phyloP scores from a whole-genome alignment of 108 stramenopile genomes.

The Chaetoceros muelleri region DNA sequence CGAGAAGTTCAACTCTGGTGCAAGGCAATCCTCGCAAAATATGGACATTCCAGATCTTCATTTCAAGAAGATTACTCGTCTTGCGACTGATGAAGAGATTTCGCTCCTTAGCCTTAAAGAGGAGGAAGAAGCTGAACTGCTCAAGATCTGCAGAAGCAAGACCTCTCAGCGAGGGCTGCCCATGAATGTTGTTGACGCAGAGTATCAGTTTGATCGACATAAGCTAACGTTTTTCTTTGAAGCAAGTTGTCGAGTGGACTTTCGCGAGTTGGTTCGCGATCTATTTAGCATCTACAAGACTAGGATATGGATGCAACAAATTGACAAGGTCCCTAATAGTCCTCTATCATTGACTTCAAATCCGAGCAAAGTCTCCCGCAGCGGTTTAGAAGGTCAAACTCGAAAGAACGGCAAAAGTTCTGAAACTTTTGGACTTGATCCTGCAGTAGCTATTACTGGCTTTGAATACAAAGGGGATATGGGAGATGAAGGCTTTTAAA shows the following conservation, averaged over 20 bases:
- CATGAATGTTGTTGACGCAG: slow-evolving; percentile 94
- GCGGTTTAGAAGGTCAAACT: neutral
- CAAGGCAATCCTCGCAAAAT: slow-evolving; percentile 10
- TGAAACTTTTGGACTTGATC: neutral
- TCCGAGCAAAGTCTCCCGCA: neutral
- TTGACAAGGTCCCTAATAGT: slow-evolving; percentile 48
- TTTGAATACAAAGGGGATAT: neutral
- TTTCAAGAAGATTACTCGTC: slow-evolving; percentile 63
- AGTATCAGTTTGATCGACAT: slow-evolving; percentile 96
- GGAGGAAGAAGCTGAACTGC: slow-evolving; percentile 85
- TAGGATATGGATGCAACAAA: slow-evolving; percentile 97
- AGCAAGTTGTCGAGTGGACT: slow-evolving; percentile 91
- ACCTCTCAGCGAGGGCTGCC: slow-evolving; percentile 77
- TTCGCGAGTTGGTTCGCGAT: slow-evolving; percentile 95
- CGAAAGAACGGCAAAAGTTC: neutral
- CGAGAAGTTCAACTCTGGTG: slow-evolving; percentile 38
- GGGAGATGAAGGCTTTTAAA: neutral
- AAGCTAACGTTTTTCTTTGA: slow-evolving; percentile 97
- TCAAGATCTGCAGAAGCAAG: slow-evolving; percentile 88
- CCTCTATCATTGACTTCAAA: neutral
- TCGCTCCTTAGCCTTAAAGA: slow-evolving; percentile 67
- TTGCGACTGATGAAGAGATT: slow-evolving; percentile 85
- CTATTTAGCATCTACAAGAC: slow-evolving; percentile 97
- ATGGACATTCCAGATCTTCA: slow-evolving; percentile 33
- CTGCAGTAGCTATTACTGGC: neutral